Conservation (phyloP, 306 rosid genomes). For the Dalbergia cultrata region DNA sequence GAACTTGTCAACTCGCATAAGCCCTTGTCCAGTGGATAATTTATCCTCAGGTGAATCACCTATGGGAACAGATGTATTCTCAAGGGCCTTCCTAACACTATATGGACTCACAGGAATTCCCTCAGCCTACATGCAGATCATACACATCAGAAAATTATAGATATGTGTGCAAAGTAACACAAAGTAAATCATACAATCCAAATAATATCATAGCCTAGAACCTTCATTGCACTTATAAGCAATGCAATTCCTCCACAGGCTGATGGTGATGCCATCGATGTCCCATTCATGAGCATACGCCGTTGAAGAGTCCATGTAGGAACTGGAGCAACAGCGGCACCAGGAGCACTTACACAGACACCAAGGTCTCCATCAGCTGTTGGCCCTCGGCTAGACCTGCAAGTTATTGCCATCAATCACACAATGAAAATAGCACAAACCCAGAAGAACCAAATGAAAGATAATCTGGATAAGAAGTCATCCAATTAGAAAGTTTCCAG, state of each 20-base stretch:
- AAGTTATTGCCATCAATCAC: slow-evolving; percentile 40
- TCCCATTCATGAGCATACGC: slow-evolving; percentile 99
- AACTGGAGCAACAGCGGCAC: slow-evolving; percentile 98
- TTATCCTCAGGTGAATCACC: slow-evolving; percentile 83
- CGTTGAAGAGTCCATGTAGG: slow-evolving; percentile 98
- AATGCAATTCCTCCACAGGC: slow-evolving; percentile 99
- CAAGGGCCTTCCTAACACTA: slow-evolving; percentile 89
- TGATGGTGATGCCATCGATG: slow-evolving; percentile 98
- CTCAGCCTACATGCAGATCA: slow-evolving; percentile 76
- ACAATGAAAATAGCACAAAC: slow-evolving; percentile 40
- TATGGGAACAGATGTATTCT: slow-evolving; percentile 82
- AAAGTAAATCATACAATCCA: slow-evolving; percentile 43
- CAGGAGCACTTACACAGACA: slow-evolving; percentile 95
- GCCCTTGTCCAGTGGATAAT: slow-evolving; percentile 93
- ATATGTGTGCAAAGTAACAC: slow-evolving; percentile 36
- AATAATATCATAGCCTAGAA: slow-evolving; percentile 49
- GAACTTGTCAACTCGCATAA: slow-evolving; percentile 97
- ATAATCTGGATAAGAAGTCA: slow-evolving; percentile 32
- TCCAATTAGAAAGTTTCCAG: slow-evolving; percentile 30
- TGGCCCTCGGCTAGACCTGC: slow-evolving; percentile 99
- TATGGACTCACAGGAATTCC: slow-evolving; percentile 91
- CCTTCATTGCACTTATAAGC: slow-evolving; percentile 96
- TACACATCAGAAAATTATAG: slow-evolving; percentile 37
- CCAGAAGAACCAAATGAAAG: slow-evolving; percentile 40
- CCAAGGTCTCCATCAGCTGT: slow-evolving; percentile 96